Conservation (phyloP, 2,329 filamentous ascomycete genomes). For the Exophiala lecanii-corni region DNA sequence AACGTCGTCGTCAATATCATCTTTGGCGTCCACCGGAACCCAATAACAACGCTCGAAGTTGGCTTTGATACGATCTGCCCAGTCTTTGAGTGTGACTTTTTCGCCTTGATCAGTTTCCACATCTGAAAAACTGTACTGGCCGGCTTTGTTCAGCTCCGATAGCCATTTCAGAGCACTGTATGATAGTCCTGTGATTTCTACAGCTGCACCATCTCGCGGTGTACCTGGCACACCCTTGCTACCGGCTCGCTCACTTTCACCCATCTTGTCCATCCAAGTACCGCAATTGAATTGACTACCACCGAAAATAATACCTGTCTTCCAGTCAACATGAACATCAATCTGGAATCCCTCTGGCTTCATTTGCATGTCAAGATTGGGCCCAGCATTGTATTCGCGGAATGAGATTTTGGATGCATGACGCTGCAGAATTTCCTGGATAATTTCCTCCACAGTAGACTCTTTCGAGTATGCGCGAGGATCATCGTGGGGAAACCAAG, state of each 20-base stretch:
- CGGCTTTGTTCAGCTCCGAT: slow-evolving; percentile 59
- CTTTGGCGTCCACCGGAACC: slow-evolving; percentile 63
- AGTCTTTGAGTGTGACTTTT: slow-evolving; percentile 66
- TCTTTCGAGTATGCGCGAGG: slow-evolving; percentile 76
- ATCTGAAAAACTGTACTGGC: slow-evolving; percentile 66
- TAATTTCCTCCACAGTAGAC: slow-evolving; percentile 79
- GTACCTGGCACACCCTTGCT: slow-evolving; percentile 93
- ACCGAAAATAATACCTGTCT: slow-evolving; percentile 84
- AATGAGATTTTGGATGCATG: slow-evolving; percentile 90
- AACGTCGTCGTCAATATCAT: slow-evolving; percentile 71
- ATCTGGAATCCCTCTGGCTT: slow-evolving; percentile 86
- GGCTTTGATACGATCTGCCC: slow-evolving; percentile 72
- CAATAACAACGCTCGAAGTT: slow-evolving; percentile 95
- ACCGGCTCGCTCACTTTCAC: slow-evolving; percentile 85
- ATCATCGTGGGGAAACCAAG: slow-evolving; percentile 82
- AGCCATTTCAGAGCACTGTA: slow-evolving; percentile 89
- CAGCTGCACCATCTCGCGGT: slow-evolving; percentile 89
- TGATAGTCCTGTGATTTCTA: slow-evolving; percentile 89
- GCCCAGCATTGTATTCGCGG: slow-evolving; percentile 88
- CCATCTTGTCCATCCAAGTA: slow-evolving; percentile 99
- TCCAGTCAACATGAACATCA: slow-evolving; percentile 86
- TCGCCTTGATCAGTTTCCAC: slow-evolving; percentile 63
- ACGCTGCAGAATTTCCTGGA: slow-evolving; percentile 88
- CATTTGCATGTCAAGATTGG: slow-evolving; percentile 88
- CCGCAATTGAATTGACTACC: slow-evolving; percentile 94